Conservation (phyloP, 495 filamentous ascomycete genomes). For the Astrocystis sublimbata region DNA sequence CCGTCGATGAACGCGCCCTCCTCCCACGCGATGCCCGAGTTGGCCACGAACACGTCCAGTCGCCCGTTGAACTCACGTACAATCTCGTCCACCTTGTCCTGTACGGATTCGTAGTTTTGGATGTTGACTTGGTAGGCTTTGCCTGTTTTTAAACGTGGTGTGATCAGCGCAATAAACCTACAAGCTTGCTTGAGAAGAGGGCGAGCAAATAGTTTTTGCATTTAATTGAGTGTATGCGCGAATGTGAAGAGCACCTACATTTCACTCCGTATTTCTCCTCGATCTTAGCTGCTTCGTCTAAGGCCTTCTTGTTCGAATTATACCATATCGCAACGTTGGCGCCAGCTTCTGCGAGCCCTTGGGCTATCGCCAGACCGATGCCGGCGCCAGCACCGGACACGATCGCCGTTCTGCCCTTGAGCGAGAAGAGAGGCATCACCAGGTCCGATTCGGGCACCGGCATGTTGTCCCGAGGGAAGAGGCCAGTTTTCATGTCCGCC, state of each 20-base stretch:
- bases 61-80: conserved; percentile 71
- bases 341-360: conserved; percentile 75
- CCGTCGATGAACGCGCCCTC: conserved; percentile 69
- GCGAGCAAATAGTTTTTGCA: neutral
- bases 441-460: conserved; percentile 59
- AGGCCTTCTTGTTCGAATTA: conserved; percentile 71
- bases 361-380: conserved; percentile 77
- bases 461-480: conserved; percentile 63
- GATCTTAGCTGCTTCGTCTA: conserved; percentile 70
- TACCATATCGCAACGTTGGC: conserved; percentile 90
- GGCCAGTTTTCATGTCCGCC: conserved; percentile 51
- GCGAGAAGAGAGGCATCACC: conserved; percentile 77
- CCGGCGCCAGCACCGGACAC: conserved; percentile 80
- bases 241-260: conserved; percentile 49
- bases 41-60: conserved; percentile 79
- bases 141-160: conserved; percentile 54
- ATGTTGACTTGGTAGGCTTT: conserved; percentile 76
- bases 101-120: conserved; percentile 58
- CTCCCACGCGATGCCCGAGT: conserved; percentile 75
- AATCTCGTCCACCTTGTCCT: conserved; percentile 56
- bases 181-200: neutral
- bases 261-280: conserved; percentile 77
- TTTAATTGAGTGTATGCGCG: neutral
- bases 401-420: conserved; percentile 82
- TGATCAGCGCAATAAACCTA: neutral